Conservation (phyloP, 768 basidiomycete species). For the Flagelloscypha sp. region DNA sequence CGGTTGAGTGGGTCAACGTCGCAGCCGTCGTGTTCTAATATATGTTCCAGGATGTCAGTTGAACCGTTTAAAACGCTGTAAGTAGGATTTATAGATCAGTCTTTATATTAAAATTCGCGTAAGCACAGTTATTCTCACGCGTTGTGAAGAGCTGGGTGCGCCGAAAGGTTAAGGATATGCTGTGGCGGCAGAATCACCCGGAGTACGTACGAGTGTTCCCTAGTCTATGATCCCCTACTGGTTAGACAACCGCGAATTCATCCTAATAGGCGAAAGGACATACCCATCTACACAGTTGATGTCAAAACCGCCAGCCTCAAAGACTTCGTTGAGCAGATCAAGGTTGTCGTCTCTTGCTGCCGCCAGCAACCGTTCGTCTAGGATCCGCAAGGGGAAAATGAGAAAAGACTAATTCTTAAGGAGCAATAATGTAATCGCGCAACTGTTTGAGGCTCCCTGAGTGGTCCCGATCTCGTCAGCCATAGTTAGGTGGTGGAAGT, state of each 20-base stretch:
- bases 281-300: slow-evolving; percentile 78
- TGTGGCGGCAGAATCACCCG: slow-evolving; percentile 3
- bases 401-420: not conserved
- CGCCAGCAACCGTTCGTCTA: slow-evolving; percentile 65
- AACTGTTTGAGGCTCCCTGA: no score
- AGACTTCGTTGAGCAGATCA: slow-evolving; percentile 53
- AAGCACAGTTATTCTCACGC: slow-evolving; percentile 39
- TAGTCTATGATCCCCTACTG: slow-evolving; percentile 26
- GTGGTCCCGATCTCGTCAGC: no score
- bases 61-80: slow-evolving; percentile 48
- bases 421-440: not conserved
- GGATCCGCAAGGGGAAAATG: not conserved
- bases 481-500: no score
- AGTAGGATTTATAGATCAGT: slow-evolving; percentile 2
- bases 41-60: slow-evolving; percentile 57
- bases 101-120: not conserved
- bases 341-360: slow-evolving; percentile 71
- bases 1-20: slow-evolving; percentile 76
- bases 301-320: slow-evolving; percentile 49
- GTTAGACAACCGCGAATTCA: not conserved
- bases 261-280: slow-evolving; percentile 19
- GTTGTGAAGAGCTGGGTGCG: slow-evolving; percentile 52
- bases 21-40: slow-evolving; percentile 67
- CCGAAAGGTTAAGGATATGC: slow-evolving; percentile 8
- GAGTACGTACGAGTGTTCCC: slow-evolving; percentile 68